A percentile compares a stretch with the other conserved stretches of the same genome.
Conservation (phyloP, 305 asterid species). For the Caryopteris hybrid region DNA sequence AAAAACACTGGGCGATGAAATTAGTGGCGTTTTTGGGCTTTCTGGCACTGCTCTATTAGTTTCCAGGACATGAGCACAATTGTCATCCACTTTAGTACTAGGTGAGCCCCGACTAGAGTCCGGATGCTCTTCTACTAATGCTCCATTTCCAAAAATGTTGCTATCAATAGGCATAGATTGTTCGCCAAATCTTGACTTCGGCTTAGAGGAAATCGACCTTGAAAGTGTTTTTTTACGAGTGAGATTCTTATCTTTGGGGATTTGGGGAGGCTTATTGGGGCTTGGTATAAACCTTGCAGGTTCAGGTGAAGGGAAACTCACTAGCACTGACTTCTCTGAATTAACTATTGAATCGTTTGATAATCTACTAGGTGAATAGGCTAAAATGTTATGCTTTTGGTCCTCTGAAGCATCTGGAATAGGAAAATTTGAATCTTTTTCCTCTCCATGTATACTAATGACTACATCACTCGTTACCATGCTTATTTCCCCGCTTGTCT, state of each 20-base stretch:
- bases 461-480: constrained; percentile 42
- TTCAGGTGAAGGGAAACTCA: constrained; percentile 48
- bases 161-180: constrained; percentile 41
- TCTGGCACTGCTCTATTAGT: constrained; percentile 16
- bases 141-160: constrained; percentile 26
- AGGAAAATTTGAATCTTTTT: constrained; percentile 27
- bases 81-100: constrained; percentile 20
- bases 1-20: constrained; percentile 46
- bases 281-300: constrained; percentile 28
- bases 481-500: constrained; percentile 36
- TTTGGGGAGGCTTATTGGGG: constrained; percentile 56
- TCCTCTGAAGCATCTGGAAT: constrained; percentile 23
- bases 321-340: constrained; percentile 21
- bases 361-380: constrained; percentile 29
- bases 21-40: constrained; percentile 48
- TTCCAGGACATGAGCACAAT: constrained; percentile 22
- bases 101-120: constrained; percentile 45
- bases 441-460: constrained; percentile 43
- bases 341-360: constrained; percentile 26
- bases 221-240: constrained; percentile 45
- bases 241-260: constrained; percentile 43
- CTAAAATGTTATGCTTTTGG: constrained; percentile 19
- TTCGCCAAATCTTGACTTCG: constrained; percentile 87
- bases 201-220: constrained; percentile 52
- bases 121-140: constrained; percentile 15